Evolutionary conservation across 345 rosid species (phyloP).

Genomic region (Microcos paniculata): DNA sequence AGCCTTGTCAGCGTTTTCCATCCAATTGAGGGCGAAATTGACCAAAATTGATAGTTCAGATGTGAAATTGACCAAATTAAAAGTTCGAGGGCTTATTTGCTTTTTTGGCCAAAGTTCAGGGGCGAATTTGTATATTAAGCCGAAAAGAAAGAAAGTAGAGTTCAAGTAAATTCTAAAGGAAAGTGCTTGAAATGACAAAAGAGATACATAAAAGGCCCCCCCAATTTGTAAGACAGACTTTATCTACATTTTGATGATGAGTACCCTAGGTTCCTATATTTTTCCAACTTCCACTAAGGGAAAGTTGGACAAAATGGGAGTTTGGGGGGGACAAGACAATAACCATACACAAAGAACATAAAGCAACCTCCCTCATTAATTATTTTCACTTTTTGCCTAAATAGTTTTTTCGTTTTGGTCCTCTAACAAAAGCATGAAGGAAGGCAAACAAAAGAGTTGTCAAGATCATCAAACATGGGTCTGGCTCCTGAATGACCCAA

Average conservation of each 20-base stretch:
- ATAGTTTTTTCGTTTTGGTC: not conserved
- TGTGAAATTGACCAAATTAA: too few species aligned
- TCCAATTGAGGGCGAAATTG: too few species aligned
- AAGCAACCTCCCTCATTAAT: not conserved
- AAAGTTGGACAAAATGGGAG: not conserved
- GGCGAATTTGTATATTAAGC: too few species aligned
- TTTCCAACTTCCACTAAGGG: not conserved
- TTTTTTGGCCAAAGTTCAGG: too few species aligned
- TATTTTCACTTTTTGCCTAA: constrained; percentile 6
- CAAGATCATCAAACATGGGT: constrained; percentile 33
- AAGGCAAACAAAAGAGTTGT: not conserved
- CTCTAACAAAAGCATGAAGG: not conserved
- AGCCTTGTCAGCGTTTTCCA: too few species aligned
- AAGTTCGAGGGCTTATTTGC: too few species aligned
- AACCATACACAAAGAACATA: constrained; percentile 17
- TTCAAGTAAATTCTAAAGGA: constrained; percentile 24
- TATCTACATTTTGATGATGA: constrained; percentile 29
- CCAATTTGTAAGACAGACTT: constrained; percentile 25
- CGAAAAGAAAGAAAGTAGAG: not conserved
- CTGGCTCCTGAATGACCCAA: constrained; percentile 87
- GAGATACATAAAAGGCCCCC: constrained; percentile 11
- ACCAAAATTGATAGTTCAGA: too few species aligned
- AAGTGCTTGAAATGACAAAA: constrained; percentile 15
- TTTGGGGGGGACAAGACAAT: not conserved
- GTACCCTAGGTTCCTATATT: not conserved